Percentiles rank a stretch among this genome's conserved stretches.
phyloP scores from a whole-genome alignment of 257 asterid genomes.

The Ballota nigra region DNA sequence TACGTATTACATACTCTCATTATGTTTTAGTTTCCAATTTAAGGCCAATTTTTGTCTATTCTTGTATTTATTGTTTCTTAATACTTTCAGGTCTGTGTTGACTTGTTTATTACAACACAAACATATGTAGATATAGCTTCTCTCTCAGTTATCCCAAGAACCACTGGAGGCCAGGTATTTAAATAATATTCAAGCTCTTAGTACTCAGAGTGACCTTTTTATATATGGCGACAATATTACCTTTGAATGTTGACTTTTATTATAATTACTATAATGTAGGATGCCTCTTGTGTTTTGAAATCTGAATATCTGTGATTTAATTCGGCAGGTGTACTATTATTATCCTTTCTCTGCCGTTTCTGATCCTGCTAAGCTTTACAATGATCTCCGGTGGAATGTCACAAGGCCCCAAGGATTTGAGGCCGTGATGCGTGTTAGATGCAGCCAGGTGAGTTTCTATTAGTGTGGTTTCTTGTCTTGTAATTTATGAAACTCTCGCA shows the following conservation, averaged over 20 bases:
- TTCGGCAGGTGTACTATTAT: constrained; percentile 76
- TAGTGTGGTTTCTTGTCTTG: constrained; percentile 18
- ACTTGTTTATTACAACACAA: constrained; percentile 92
- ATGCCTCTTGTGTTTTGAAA: constrained; percentile 1
- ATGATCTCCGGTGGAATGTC: constrained; percentile 99
- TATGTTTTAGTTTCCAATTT: not conserved
- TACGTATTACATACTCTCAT: not conserved
- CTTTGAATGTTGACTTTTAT: not conserved
- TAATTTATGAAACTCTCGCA: constrained; percentile 7
- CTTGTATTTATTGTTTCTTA: constrained; percentile 21
- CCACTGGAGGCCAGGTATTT: constrained; percentile 97
- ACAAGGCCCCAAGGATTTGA: constrained; percentile 98
- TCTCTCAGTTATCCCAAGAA: constrained; percentile 83
- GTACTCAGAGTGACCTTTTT: constrained; percentile 6
- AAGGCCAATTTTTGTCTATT: constrained; percentile 8
- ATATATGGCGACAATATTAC: not conserved
- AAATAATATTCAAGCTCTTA: constrained; percentile 15
- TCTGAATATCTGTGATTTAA: constrained; percentile 22
- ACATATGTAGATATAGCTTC: constrained; percentile 92
- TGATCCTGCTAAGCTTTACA: constrained; percentile 90
- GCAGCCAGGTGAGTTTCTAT: constrained; percentile 79
- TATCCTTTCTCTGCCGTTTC: constrained; percentile 94
- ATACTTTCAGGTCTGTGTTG: constrained; percentile 83
- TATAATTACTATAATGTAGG: not conserved
- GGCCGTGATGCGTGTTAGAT: constrained; percentile 99